These are phyloP conservation scores for Fusarium mundagurra DNA, from an alignment of 2,329 filamentous ascomycete species.

Conservation along the genomic window DNA sequence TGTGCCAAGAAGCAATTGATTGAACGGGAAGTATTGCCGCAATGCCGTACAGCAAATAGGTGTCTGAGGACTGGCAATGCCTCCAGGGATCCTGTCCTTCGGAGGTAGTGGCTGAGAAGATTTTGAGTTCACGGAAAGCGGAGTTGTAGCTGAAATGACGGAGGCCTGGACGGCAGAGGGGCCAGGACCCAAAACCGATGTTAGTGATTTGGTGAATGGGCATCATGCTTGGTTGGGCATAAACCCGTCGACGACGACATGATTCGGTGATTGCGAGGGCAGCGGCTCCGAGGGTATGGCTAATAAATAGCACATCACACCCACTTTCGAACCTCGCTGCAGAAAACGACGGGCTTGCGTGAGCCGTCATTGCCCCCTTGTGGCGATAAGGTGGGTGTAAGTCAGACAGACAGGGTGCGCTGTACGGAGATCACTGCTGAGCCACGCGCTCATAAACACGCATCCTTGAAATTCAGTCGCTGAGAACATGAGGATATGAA, in stretches of 20 bases:
- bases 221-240: conserved; percentile 21
- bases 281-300: conserved; percentile 10
- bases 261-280: conserved; percentile 18
- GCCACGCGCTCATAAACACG: conserved; percentile 35
- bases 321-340: conserved; percentile 32
- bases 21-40: conserved; percentile 8
- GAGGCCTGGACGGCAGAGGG: conserved; percentile 17
- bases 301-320: conserved; percentile 27
- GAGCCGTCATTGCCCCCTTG: conserved; percentile 32
- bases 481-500: conserved; percentile 22
- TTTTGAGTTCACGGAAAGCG: conserved; percentile 37
- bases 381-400: conserved; percentile 37
- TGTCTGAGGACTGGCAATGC: conserved; percentile 5
- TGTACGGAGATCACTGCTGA: conserved; percentile 33
- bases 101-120: conserved; percentile 28
- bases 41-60: conserved; percentile 3
- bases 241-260: conserved; percentile 21
- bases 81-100: conserved; percentile 25
- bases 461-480: conserved; percentile 16
- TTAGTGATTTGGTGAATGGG: conserved; percentile 26
- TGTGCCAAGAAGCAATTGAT: conserved; percentile 20
- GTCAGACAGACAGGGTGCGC: conserved; percentile 29
- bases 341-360: conserved; percentile 32
- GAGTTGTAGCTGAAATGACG: conserved; percentile 38
- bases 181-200: not conserved